phyloP scores from a whole-genome alignment of 2,329 filamentous ascomycete species.

The Colletotrichum neosansevieriae region DNA sequence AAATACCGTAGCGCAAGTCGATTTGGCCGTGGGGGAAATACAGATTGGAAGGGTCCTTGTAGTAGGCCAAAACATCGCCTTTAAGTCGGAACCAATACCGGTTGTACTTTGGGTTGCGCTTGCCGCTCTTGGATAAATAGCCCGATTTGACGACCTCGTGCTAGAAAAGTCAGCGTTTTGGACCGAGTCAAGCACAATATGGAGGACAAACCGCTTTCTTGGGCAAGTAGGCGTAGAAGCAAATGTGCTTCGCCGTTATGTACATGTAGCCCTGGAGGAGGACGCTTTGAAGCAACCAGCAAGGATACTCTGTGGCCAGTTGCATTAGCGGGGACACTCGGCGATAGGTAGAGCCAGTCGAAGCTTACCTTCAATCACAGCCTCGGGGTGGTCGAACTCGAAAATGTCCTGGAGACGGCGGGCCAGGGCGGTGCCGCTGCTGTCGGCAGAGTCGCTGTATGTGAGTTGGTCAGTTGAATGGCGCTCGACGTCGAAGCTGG shows the following conservation, averaged over 20 bases:
- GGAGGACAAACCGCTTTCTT: conserved; percentile 79
- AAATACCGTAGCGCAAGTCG: conserved; percentile 91
- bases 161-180: conserved; percentile 50
- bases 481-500: conserved; percentile 68
- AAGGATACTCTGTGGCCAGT: conserved; percentile 79
- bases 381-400: conserved; percentile 82
- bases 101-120: conserved; percentile 87
- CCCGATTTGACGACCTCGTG: conserved; percentile 86
- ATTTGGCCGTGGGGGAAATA: conserved; percentile 95
- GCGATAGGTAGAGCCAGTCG: background rate
- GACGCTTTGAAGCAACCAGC: conserved; percentile 92
- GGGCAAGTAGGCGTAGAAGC: conserved; percentile 97
- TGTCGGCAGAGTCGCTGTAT: conserved; percentile 48
- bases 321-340: conserved; percentile 32
- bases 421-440: conserved; percentile 71
- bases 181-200: conserved; percentile 16
- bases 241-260: conserved; percentile 91
- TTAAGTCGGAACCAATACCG: conserved; percentile 95
- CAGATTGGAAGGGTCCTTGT: conserved; percentile 82
- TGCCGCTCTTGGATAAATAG: conserved; percentile 88
- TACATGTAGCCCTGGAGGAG: conserved; percentile 96
- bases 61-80: conserved; percentile 92
- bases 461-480: conserved; percentile 54
- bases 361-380: conserved; percentile 78
- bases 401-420: conserved; percentile 86